A percentile compares a stretch with the other conserved stretches of the same genome.
Conservation (phyloP, 2,329 filamentous ascomycete species). For the Sclerotinia glacialis region DNA sequence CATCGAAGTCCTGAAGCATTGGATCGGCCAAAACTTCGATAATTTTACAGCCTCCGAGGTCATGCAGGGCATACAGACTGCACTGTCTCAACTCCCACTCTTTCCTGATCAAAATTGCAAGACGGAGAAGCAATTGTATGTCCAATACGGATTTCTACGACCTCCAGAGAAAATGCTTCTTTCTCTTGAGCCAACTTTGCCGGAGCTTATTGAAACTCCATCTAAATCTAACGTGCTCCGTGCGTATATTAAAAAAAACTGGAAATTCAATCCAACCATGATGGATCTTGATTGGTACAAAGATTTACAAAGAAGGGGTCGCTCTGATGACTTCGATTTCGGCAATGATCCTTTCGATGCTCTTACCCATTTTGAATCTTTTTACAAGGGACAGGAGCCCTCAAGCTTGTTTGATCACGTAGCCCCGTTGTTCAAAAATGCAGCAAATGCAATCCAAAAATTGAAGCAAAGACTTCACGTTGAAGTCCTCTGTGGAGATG, state of each 20-base stretch:
- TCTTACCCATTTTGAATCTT: conserved; percentile 10
- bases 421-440: conserved; percentile 23
- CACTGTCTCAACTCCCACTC: not conserved
- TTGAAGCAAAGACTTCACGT: conserved; percentile 23
- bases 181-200: not conserved
- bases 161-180: not conserved
- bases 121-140: not conserved
- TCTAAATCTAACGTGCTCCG: not conserved
- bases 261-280: conserved; percentile 8
- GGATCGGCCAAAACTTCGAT: not conserved
- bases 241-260: not conserved
- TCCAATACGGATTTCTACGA: not conserved
- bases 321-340: conserved; percentile 10
- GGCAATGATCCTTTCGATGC: conserved; percentile 23
- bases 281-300: not conserved
- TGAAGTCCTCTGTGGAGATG: conserved; percentile 26
- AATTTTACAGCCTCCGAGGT: not conserved
- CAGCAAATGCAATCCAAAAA: conserved; percentile 23
- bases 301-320: not conserved
- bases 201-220: not conserved
- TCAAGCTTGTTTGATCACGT: conserved; percentile 25
- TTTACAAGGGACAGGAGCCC: not conserved
- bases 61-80: not conserved
- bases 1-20: not conserved
- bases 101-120: too few relatives aligned